Conservation (phyloP, 2,329 filamentous ascomycete species). For the Fusarium metavorans region DNA sequence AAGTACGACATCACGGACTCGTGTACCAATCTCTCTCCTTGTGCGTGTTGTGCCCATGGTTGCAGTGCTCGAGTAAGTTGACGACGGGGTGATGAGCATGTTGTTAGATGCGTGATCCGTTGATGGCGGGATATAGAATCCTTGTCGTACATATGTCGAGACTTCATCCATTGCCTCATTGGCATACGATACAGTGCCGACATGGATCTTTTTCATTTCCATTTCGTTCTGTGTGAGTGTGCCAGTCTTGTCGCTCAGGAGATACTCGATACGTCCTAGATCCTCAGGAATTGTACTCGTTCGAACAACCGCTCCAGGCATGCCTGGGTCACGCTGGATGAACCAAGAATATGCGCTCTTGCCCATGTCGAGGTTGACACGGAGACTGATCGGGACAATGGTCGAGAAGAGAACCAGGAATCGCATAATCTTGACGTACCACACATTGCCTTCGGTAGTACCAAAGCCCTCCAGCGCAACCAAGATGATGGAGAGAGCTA, state of each 20-base stretch:
- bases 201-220: conserved; percentile 99
- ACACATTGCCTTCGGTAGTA: conserved; percentile 73
- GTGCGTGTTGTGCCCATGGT: conserved; percentile 80
- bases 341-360: conserved; percentile 97
- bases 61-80: conserved; percentile 71
- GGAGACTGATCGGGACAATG: conserved; percentile 95
- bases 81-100: conserved; percentile 80
- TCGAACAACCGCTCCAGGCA: conserved; percentile 90
- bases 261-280: conserved; percentile 92
- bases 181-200: conserved; percentile 97
- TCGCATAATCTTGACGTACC: conserved; percentile 99
- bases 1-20: conserved; percentile 92
- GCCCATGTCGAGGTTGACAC: conserved; percentile 96
- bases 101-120: conserved; percentile 58
- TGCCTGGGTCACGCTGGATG: conserved; percentile 91
- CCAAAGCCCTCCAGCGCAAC: conserved; percentile 89
- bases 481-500: conserved; percentile 86
- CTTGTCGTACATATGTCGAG: conserved; percentile 84
- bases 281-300: conserved; percentile 99
- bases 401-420: conserved; percentile 99
- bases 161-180: conserved; percentile 99
- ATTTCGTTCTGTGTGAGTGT: conserved; percentile 98
- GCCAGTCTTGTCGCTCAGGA: conserved; percentile 98
- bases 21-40: conserved; percentile 90
- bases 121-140: conserved; percentile 71